These are phyloP conservation scores for Didymella lethalis DNA, from an alignment of 2,329 filamentous ascomycete species.

Conservation along the genomic window DNA sequence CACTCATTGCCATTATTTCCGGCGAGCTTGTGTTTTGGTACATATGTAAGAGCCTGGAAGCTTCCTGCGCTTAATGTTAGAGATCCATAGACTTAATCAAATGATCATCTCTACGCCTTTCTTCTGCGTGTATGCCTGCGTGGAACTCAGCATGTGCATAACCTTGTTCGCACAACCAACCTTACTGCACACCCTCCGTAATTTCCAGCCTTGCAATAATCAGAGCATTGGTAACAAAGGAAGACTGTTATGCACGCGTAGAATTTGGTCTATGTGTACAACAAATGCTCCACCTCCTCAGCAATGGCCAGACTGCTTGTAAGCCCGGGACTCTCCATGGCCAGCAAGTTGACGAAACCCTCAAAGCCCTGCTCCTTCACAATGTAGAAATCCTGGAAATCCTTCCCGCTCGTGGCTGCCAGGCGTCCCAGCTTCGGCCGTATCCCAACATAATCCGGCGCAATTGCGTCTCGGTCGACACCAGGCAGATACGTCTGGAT, in stretches of 20 bases:
- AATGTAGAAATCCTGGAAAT: conserved; percentile 87
- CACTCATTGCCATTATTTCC: conserved; percentile 20
- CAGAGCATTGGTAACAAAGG: background rate
- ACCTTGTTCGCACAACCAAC: too few relatives aligned
- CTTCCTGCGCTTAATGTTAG: conserved; percentile 24
- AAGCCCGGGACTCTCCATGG: conserved; percentile 91
- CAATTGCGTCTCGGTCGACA: conserved; percentile 71
- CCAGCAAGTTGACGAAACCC: conserved; percentile 88
- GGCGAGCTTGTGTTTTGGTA: conserved; percentile 13
- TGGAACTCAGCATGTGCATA: background rate
- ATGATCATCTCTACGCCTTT: conserved; percentile 1
- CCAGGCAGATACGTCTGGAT: conserved; percentile 81
- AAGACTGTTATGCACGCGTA: background rate
- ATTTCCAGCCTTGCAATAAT: background rate
- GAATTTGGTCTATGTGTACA: conserved; percentile 53
- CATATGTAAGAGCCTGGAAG: conserved; percentile 12
- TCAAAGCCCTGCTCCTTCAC: conserved; percentile 76
- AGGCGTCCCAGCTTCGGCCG: conserved; percentile 79
- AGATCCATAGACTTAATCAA: conserved; percentile 13
- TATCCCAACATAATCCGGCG: conserved; percentile 89
- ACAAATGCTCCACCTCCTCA: conserved; percentile 71
- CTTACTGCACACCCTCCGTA: background rate
- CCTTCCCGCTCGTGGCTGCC: conserved; percentile 67
- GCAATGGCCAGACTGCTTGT: conserved; percentile 88
- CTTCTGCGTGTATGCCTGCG: background rate